phyloP scores from a whole-genome alignment of 1,139 yeast species.

The Geotrichum phurueaensis region DNA sequence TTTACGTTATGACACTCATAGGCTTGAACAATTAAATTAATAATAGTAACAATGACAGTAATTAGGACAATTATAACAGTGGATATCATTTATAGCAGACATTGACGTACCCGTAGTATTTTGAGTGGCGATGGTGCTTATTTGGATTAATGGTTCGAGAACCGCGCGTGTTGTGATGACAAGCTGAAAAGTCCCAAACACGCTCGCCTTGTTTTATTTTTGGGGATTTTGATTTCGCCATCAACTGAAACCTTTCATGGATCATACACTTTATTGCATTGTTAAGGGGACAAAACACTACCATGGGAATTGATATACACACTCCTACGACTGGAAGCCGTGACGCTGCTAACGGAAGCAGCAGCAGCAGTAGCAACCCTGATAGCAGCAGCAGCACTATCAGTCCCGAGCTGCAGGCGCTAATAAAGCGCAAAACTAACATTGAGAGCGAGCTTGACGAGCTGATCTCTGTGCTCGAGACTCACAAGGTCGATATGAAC shows the following conservation, averaged over 20 bases:
- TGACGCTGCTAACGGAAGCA: background rate
- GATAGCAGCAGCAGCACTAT: background rate
- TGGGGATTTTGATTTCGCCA: background rate
- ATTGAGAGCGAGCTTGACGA: constrained; percentile 30
- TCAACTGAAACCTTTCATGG: background rate
- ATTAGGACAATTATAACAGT: too few relatives aligned
- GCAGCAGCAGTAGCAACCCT: background rate
- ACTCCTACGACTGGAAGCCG: constrained; percentile 5
- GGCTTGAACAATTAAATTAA: background rate
- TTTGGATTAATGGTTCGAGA: background rate
- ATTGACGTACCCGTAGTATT: background rate
- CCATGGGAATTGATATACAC: constrained; percentile 6
- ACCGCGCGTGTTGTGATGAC: background rate
- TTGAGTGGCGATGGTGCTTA: background rate
- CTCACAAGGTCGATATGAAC: constrained; percentile 50
- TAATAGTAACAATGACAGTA: background rate
- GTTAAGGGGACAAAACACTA: background rate
- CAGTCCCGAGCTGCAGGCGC: constrained; percentile 2
- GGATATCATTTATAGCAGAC: background rate
- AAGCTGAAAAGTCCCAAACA: background rate
- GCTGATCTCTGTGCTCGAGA: constrained; percentile 27
- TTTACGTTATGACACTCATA: background rate
- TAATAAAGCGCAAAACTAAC: constrained; percentile 7
- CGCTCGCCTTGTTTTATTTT: background rate
- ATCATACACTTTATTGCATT: background rate